A percentile compares a stretch with the other conserved stretches of the same genome.
phyloP scores from a whole-genome alignment of 1,284 basidiomycete species.

The Omphalotus olearius region DNA sequence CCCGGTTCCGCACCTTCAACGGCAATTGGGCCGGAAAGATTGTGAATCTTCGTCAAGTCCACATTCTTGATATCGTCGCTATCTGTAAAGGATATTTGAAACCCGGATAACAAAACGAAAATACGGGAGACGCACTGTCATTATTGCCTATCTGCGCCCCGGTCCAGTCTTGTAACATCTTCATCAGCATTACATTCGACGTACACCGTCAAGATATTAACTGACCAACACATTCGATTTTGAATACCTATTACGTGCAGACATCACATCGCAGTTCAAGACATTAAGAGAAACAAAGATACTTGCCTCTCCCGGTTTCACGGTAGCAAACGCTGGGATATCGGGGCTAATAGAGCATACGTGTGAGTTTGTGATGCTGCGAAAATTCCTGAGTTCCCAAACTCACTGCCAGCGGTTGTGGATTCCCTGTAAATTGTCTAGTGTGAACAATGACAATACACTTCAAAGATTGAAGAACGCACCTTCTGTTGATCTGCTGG shows the following conservation, averaged over 20 bases:
- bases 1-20: slow-evolving; percentile 76
- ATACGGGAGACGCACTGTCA: slow-evolving; percentile 45
- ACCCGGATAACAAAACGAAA: neutral
- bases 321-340: slow-evolving; percentile 60
- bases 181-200: neutral
- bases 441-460: neutral
- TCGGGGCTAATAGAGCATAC: slow-evolving; percentile 44
- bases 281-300: neutral
- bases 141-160: slow-evolving; percentile 76
- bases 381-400: neutral
- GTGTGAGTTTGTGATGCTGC: neutral
- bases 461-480: neutral
- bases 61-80: slow-evolving; percentile 69
- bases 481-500: slow-evolving; percentile 64
- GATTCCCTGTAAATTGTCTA: slow-evolving; percentile 34
- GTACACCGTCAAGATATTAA: neutral
- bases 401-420: slow-evolving; percentile 76
- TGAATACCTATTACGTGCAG: slow-evolving; percentile 50
- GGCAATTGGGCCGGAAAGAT: slow-evolving; percentile 72
- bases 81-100: slow-evolving; percentile 27
- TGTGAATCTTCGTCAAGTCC: slow-evolving; percentile 64
- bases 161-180: slow-evolving; percentile 54
- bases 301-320: slow-evolving; percentile 59
- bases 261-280: neutral
- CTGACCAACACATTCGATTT: slow-evolving; percentile 68